Percentiles rank a stretch among this genome's conserved stretches.
Conservation (phyloP, 768 basidiomycete genomes). For the Sistotremastrum niveocremeum region DNA sequence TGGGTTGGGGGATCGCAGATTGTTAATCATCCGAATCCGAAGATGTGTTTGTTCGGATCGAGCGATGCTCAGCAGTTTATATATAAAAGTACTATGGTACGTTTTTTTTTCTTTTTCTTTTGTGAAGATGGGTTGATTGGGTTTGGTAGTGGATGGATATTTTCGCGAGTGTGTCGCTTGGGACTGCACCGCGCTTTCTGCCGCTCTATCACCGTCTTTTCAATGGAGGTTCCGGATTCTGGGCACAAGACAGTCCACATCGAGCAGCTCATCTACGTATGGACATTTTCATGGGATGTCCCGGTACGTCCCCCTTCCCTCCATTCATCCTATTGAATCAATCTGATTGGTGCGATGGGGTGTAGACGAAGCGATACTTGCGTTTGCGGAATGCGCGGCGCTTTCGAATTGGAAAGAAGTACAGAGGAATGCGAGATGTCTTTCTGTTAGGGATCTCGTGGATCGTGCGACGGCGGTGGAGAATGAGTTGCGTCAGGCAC, state of each 20-base stretch:
- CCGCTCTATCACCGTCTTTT: constrained; percentile 55
- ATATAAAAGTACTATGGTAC: constrained; percentile 61
- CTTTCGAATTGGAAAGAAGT: constrained; percentile 70
- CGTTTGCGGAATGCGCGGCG: constrained; percentile 58
- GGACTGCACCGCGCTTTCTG: constrained; percentile 51
- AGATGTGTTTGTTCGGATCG: constrained; percentile 42
- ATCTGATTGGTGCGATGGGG: too few species aligned
- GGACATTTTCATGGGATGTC: constrained; percentile 62
- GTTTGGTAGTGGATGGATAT: constrained; percentile 59
- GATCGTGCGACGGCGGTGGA: constrained; percentile 62
- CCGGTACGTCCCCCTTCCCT: constrained; percentile 11
- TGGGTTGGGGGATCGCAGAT: constrained; percentile 64
- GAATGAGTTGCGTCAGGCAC: constrained; percentile 37
- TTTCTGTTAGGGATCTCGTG: constrained; percentile 66
- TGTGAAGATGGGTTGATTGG: neutral
- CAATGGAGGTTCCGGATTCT: constrained; percentile 34
- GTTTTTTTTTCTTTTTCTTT: constrained; percentile 15
- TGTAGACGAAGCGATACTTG: constrained; percentile 57
- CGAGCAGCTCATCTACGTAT: constrained; percentile 38
- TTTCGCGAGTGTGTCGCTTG: constrained; percentile 47
- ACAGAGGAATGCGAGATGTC: constrained; percentile 38
- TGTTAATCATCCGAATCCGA: constrained; percentile 49
- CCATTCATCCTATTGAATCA: too few species aligned
- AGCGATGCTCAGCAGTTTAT: constrained; percentile 38
- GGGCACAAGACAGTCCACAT: constrained; percentile 21